Evolutionary conservation across 2,329 filamentous ascomycete genomes (phyloP), one percentile per base, ranked within the genome.

Genomic region (Diplocarpon rosae): DNA sequence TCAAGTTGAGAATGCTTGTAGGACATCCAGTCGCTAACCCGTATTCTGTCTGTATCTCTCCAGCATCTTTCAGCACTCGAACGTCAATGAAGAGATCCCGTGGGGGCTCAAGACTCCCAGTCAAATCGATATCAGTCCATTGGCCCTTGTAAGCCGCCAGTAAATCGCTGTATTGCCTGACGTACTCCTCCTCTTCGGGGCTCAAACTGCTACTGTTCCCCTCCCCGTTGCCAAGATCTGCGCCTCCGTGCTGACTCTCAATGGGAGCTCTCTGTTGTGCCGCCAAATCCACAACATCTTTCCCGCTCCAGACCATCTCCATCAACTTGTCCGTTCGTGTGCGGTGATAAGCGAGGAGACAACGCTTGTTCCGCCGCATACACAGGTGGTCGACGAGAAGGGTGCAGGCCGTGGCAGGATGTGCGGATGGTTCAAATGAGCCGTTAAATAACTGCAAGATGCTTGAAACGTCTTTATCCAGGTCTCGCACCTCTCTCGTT

Each of bases 31-130:
- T 46, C 38, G 69, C 81, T 65, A 72, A 94, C 84, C 92, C 92
- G 62, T 98, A 98, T 71, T 98, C 93, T 0, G 92, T 98, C 68
- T 98, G 90, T 52, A 98, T 95, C 69, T 98, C 92, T 4, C 93
- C 92, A 1, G 90, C 92, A 68, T 98, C 92, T 63, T 92, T 95
- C 52, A 98, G 67, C 39, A 98, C 92, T 37, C 92, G 74, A 30
- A 98, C 92, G 63, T 98, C 92, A 57, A 98, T 94, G 63, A 96
- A 98, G 42, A 98, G 68, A 65, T 98, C 92, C 56, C 79, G 78
- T n/a, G 92, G 92, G 17, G 92, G 92, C 60, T 95, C 88, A 60
- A 98, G 69, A 59, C 85, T 92, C 28, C 92, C 92, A 2, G 92
- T 95, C 43, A 98, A 69, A 65, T 98, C 92, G 54, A 98, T 84